Evolutionary conservation across 2,329 filamentous ascomycete genomes (phyloP).

Genomic region (Neonectria magnoliae): DNA sequence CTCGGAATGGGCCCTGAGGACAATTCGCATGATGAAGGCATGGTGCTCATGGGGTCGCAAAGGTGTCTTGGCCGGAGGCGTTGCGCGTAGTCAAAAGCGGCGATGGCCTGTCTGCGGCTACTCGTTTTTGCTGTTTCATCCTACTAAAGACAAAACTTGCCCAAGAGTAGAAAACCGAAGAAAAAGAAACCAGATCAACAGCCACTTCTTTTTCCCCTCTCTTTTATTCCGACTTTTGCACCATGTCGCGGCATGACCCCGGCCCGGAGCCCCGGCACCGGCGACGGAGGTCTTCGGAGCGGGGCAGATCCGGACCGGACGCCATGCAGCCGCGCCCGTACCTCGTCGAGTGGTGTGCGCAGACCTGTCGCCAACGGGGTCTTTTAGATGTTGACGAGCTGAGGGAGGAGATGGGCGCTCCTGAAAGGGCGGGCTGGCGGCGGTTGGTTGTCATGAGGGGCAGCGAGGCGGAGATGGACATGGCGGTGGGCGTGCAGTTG

Average conservation of each 20-base stretch:
- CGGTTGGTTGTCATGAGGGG: slow-evolving; percentile 37
- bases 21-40: slow-evolving; percentile 35
- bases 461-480: slow-evolving; percentile 32
- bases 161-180: neutral
- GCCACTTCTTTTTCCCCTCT: neutral
- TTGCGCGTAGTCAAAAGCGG: slow-evolving; percentile 29
- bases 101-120: slow-evolving; percentile 8
- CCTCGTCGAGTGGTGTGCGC: slow-evolving; percentile 38
- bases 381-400: slow-evolving; percentile 29
- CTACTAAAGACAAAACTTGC: neutral
- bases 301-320: slow-evolving; percentile 22
- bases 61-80: slow-evolving; percentile 8
- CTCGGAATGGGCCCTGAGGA: slow-evolving; percentile 19
- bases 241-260: slow-evolving; percentile 34
- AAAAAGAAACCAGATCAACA: neutral
- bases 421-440: slow-evolving; percentile 33
- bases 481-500: slow-evolving; percentile 30
- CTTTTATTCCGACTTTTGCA: neutral
- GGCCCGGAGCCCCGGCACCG: slow-evolving; percentile 33
- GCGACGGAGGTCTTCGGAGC: slow-evolving; percentile 35
- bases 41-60: slow-evolving; percentile 34
- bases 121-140: neutral
- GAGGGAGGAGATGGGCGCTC: slow-evolving; percentile 29
- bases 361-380: slow-evolving; percentile 34
- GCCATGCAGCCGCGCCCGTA: slow-evolving; percentile 30